Evolutionary conservation across 352 stramenopile genomes (phyloP), one percentile per base, ranked within the genome.

Genomic region (Phytophthora macrochlamydospora): DNA sequence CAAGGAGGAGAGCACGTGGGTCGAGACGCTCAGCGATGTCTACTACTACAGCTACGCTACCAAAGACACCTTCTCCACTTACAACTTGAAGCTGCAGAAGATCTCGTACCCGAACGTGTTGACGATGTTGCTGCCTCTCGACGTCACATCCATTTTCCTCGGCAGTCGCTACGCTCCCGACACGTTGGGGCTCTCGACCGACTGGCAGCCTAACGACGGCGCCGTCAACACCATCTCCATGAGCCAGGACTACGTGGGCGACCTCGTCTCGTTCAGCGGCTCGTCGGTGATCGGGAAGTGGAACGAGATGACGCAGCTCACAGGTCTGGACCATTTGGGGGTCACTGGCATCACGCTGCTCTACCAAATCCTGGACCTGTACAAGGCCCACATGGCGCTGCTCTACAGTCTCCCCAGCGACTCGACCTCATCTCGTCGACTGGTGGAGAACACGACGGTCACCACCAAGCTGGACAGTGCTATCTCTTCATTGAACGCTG

Each of bases 41-140:
- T 87, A 83, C 65, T 87, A 90, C 70, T 90, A 75, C 69, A 83
- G 76, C 51, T 84, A 77, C 51, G 57, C 75, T 7, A 86, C 70
- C 7, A 66, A 71, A 6, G 76, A 86, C 65, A 78, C 76, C 3
- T 78, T 70, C 59, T 64, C 54, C 8, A 75, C 68, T 49, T 62
- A 67, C 33, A 76, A 85, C 51, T 54, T 54, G 53, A 65, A 77
- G 42, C 56, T 77, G 28, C 76, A 71, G 44, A 75, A 78, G 37
- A 81, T 86, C 45, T 71, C 75, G 33, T 62, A 74, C 52, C 79
- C 79, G 13, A 84, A 88, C 59, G 30, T 76, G 12, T 46, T 85
- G 1, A 85, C 79, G 2, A 88, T 88, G 79, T 35, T 85, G 24
- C 53, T 83, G 13, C 73, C 75, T 9, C 50, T 86, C 14, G 66